These are phyloP conservation scores for Aspergillus vadensis DNA, from an alignment of 2,329 filamentous ascomycete species.

Conservation along the genomic window DNA sequence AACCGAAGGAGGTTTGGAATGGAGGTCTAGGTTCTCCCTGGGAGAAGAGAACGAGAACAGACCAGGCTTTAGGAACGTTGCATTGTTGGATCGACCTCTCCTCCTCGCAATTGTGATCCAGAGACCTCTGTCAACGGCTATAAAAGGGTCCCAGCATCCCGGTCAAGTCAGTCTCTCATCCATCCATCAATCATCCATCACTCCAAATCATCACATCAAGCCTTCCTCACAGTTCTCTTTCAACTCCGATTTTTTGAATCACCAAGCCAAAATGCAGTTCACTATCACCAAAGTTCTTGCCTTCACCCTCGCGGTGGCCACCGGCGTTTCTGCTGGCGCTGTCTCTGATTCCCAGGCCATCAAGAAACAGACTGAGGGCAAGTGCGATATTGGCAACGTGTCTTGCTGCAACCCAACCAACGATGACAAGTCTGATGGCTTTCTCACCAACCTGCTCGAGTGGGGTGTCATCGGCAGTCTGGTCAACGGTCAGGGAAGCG, in stretches of 20 bases:
- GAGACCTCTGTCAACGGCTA: not conserved
- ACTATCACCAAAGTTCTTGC: not conserved
- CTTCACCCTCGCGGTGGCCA: not conserved
- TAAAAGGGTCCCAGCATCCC: not conserved
- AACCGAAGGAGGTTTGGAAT: not conserved
- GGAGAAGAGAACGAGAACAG: not conserved
- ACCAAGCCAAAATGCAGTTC: constrained; percentile 8
- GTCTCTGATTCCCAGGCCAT: constrained; percentile 2
- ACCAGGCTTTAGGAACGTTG: not conserved
- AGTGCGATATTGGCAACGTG: constrained; percentile 4
- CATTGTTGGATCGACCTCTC: not conserved
- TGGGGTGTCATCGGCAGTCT: not conserved
- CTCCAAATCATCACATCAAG: not conserved
- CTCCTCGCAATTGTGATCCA: not conserved
- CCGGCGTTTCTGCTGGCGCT: not conserved
- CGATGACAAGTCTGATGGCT: not conserved
- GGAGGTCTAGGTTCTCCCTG: not conserved
- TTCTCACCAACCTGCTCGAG: not conserved
- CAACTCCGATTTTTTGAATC: not conserved
- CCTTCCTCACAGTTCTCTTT: not conserved
- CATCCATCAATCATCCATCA: not conserved
- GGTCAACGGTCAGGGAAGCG: not conserved
- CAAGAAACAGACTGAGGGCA: not conserved
- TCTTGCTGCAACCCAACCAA: constrained; percentile 7
- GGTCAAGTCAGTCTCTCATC: not conserved